These are phyloP conservation scores for Clarkia xantiana DNA, from an alignment of 345 rosid genomes.

Conservation along the genomic window DNA sequence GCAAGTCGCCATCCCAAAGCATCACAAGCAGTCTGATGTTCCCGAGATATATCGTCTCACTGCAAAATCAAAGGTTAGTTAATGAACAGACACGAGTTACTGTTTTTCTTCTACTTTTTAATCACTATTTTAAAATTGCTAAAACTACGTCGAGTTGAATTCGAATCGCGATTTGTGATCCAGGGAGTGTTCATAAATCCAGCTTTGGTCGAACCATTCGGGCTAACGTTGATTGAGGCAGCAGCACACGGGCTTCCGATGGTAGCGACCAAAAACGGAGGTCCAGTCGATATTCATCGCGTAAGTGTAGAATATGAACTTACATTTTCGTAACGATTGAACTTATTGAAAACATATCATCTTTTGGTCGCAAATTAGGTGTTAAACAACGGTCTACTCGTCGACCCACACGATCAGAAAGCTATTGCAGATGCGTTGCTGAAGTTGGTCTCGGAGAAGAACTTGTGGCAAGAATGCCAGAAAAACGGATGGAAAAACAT, in stretches of 20 bases:
- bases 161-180: slow-evolving; percentile 4
- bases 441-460: slow-evolving; percentile 85
- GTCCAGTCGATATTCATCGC: slow-evolving; percentile 87
- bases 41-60: slow-evolving; percentile 93
- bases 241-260: slow-evolving; percentile 98
- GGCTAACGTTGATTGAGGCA: slow-evolving; percentile 97
- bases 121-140: neutral
- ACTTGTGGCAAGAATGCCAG: slow-evolving; percentile 73
- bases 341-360: neutral
- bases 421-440: slow-evolving; percentile 79
- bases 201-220: slow-evolving; percentile 92
- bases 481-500: slow-evolving; percentile 94
- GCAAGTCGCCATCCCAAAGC: slow-evolving; percentile 86
- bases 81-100: neutral
- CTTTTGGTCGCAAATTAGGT: slow-evolving; percentile 29
- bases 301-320: slow-evolving; percentile 23
- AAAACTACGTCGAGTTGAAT: slow-evolving; percentile 4
- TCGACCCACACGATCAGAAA: slow-evolving; percentile 88
- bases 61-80: slow-evolving; percentile 63
- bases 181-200: slow-evolving; percentile 98
- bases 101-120: neutral
- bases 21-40: slow-evolving; percentile 90
- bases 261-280: slow-evolving; percentile 97
- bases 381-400: slow-evolving; percentile 78
- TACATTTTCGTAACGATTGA: no score